Evolutionary conservation across 768 basidiomycete genomes (phyloP), one percentile per base, ranked within the genome.

Genomic region (Trametes cubensis): DNA sequence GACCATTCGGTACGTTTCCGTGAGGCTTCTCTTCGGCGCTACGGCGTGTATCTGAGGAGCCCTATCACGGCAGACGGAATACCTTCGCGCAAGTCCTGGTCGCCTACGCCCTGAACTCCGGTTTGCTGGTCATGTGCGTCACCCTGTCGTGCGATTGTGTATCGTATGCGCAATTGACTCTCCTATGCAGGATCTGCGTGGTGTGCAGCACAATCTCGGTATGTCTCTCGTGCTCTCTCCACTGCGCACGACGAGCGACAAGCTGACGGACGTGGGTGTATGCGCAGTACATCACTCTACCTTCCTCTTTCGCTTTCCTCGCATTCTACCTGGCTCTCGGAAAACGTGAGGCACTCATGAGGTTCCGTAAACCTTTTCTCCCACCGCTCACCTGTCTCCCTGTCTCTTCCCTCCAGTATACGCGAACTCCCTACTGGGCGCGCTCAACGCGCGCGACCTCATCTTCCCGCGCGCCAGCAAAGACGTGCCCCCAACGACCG

Each of bases 111-210:
- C 45, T 57, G 20, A 57, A 57, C 17, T 47, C 55, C 11, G 55
- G 55, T 1, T 17, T 57, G 30, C 55, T 57, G 3, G 55, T 57
- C n/a, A 57, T 57, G 55, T 57, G 13, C 21, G 55, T 46, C 14
- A 4, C 5, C 26, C 8, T 13, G 42, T 17, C 17, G 2, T 15
- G 26, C 23, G 5, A 49, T 23, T 15, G 17, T 0, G 23, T 14
- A 3, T 28, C 23, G 7, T 28, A 21, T 14, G 8, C 4, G 39
- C 6, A 41, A 18, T 15, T 46, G 13, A 45, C 13, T 18, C 2
- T 25, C 2, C 20, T 30, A 17, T 23, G 21, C 30, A 57, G 55
- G 55, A 47, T 57, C n/a, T 57, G 55, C 34, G 55, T 57, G 30
- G 26, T 57, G 1, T 57, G 55, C 55, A 57, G 55, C 17, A 48